Base-by-base conservation (phyloP, 208 protist species). In the Acanthamoeba castellanii region DNA sequence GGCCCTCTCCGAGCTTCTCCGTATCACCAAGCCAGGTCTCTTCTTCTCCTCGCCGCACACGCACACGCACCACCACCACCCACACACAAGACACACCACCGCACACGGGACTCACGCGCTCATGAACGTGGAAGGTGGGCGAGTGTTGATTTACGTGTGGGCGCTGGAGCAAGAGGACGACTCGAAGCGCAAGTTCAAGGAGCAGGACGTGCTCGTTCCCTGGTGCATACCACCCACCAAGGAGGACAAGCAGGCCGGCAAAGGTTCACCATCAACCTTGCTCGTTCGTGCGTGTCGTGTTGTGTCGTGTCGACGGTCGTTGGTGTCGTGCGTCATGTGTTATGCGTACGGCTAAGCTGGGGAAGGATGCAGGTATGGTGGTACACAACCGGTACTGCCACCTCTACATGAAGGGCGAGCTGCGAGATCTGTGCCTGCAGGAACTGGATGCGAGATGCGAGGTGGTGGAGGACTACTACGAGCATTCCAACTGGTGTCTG, bases 321-420 rank as follows among this genome's bases (percentile, higher is more conserved):
- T 84, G 25, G 20, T 22, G 2, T 52, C 42, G 8, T 68, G 22
- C 55, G 47, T 52, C 47, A 11, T 42, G 3, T 93, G 9, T 3
- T n/a, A n/a, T n/a, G n/a, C n/a, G n/a, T n/a, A n/a, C n/a, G n/a
- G n/a, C n/a, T n/a, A n/a, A n/a, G n/a, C n/a, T n/a, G n/a, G n/a
- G n/a, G n/a, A n/a, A n/a, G n/a, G n/a, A n/a, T n/a, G n/a, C 90
- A 78, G 55, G 47, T 1, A 94, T 94, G 52, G 32, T 84, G 16
- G 85, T 91, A 4, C 61, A 91, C 89, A 95, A 66, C 32, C 66
- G 95, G n/a, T 96, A 96, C 82, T 96, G 93, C 47, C 95, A 96
- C 94, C 94, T 96, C n/a, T 96, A 96, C 47, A 25, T 50, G 64
- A 16, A 94, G 25, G 94, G 93, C 42, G 95, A 96, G 94, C 76